Conservation (phyloP, 2,329 filamentous ascomycete species). For the Rutstroemia sp. region DNA sequence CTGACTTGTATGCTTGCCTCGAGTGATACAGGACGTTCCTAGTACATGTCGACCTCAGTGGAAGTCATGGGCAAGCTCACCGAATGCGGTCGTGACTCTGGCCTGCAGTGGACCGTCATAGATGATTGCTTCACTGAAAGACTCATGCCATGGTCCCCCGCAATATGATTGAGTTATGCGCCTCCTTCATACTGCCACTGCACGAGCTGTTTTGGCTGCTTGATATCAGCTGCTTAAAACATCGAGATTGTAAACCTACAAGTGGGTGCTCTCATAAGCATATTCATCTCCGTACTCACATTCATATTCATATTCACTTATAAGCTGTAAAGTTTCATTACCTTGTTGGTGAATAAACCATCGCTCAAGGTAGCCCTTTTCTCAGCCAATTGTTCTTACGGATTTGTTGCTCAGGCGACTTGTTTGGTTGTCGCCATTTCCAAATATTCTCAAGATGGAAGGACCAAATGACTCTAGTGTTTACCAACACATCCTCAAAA, state of each 20-base stretch:
- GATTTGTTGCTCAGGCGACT: background rate
- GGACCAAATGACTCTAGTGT: background rate
- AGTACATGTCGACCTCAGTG: background rate
- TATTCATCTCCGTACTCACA: background rate
- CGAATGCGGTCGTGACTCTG: background rate
- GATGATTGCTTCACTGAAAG: constrained; percentile 7
- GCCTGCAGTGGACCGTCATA: constrained; percentile 6
- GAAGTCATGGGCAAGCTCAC: background rate
- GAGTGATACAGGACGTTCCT: background rate
- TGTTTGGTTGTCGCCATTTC: background rate
- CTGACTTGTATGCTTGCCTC: constrained; percentile 1
- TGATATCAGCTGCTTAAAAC: background rate
- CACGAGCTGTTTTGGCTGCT: too few relatives aligned
- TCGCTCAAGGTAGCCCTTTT: background rate
- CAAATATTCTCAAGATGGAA: constrained; percentile 6
- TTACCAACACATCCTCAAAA: background rate
- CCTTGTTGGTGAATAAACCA: background rate
- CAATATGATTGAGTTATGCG: background rate
- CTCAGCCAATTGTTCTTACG: background rate
- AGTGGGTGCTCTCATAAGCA: background rate
- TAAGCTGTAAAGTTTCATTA: background rate
- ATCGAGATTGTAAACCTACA: background rate
- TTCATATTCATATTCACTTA: too few relatives aligned
- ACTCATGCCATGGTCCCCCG: background rate
- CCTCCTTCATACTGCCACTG: too few relatives aligned